Conservation (phyloP, 2,329 filamentous ascomycete species). For the Alternaria tenuissima region DNA sequence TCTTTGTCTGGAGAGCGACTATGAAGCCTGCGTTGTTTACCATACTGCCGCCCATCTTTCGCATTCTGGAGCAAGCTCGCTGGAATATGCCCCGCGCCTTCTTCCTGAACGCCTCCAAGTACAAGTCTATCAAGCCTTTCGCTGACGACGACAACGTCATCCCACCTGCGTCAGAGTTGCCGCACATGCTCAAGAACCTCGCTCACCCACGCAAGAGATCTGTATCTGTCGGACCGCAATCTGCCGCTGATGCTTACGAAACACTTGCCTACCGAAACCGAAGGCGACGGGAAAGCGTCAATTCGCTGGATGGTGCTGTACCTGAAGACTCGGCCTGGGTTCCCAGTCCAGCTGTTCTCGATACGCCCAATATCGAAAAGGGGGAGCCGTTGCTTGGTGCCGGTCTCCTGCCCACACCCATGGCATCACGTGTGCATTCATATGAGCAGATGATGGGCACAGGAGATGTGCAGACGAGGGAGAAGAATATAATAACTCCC, state of each 20-base stretch:
- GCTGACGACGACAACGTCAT: constrained; percentile 86
- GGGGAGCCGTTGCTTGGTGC: constrained; percentile 50
- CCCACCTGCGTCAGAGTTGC: constrained; percentile 86
- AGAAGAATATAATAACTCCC: constrained; percentile 25
- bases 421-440: constrained; percentile 62
- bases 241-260: constrained; percentile 95
- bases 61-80: constrained; percentile 80
- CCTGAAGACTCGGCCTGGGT: constrained; percentile 38
- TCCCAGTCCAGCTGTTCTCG: constrained; percentile 33
- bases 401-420: constrained; percentile 58
- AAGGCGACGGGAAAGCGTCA: constrained; percentile 67
- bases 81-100: constrained; percentile 85
- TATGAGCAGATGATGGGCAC: constrained; percentile 79
- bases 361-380: constrained; percentile 43
- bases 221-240: constrained; percentile 92
- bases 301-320: constrained; percentile 48
- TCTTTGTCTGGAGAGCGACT: constrained; percentile 88
- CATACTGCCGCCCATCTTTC: constrained; percentile 83
- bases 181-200: constrained; percentile 81
- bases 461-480: constrained; percentile 55
- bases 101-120: constrained; percentile 90
- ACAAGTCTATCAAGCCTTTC: constrained; percentile 79
- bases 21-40: constrained; percentile 86
- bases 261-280: constrained; percentile 89
- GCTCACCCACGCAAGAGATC: constrained; percentile 82